These are phyloP conservation scores for Chaetoscypha palmicola DNA, from an alignment of 2,329 filamentous ascomycete species.

Conservation along the genomic window DNA sequence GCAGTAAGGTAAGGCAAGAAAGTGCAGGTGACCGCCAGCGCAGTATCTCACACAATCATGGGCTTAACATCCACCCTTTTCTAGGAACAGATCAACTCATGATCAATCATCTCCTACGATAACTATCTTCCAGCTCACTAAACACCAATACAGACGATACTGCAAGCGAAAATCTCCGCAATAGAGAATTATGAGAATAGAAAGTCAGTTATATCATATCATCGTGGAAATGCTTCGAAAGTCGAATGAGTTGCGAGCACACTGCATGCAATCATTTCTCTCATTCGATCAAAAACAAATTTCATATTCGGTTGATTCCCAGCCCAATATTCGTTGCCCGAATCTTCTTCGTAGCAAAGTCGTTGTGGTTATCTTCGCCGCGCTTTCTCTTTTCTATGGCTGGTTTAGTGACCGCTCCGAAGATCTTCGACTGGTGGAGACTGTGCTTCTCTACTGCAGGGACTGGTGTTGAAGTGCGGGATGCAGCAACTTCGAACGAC, in stretches of 20 bases:
- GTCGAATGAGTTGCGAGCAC: too few relatives aligned
- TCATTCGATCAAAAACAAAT: too few relatives aligned
- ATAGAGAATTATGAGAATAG: not conserved
- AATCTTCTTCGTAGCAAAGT: slow-evolving; percentile 39
- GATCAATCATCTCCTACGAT: too few relatives aligned
- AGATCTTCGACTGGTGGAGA: slow-evolving; percentile 54
- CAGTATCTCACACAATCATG: too few relatives aligned
- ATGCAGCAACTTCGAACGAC: slow-evolving; percentile 31
- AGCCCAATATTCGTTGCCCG: slow-evolving; percentile 45
- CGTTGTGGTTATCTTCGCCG: slow-evolving; percentile 14
- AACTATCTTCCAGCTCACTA: too few relatives aligned
- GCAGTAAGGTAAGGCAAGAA: too few relatives aligned
- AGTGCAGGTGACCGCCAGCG: too few relatives aligned
- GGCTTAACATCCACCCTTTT: too few relatives aligned
- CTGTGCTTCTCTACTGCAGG: slow-evolving; percentile 35
- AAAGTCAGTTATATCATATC: not conserved
- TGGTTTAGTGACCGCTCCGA: slow-evolving; percentile 53
- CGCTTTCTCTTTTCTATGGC: slow-evolving; percentile 34
- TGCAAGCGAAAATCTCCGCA: not conserved
- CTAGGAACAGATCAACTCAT: too few relatives aligned
- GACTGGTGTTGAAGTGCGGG: slow-evolving; percentile 30
- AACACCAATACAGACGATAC: too few relatives aligned
- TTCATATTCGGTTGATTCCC: slow-evolving; percentile 40
- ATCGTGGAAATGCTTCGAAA: too few relatives aligned
- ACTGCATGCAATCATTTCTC: too few relatives aligned